Evolutionary conservation across 2,329 filamentous ascomycete species (phyloP).

Genomic region (Fusarium fujikuroi): DNA sequence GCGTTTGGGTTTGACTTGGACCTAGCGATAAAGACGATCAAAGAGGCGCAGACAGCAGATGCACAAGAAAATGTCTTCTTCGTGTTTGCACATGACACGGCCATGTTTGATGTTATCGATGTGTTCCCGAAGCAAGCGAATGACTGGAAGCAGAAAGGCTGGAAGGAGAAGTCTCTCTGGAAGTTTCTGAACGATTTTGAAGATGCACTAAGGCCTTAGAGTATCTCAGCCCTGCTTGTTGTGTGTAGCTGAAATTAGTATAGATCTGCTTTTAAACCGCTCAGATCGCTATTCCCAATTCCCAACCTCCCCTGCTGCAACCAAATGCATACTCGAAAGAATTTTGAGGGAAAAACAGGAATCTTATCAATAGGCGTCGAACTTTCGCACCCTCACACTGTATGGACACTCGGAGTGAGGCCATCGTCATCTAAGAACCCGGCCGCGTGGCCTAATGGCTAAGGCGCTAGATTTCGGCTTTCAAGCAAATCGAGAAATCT

Average conservation of each 20-base stretch:
- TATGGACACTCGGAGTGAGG: not conserved
- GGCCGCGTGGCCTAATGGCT: conserved; percentile 31
- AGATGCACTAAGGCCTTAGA: not conserved
- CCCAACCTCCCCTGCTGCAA: fast-evolving
- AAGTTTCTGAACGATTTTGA: conserved; percentile 13
- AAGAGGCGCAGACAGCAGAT: conserved; percentile 9
- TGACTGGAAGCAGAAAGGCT: conserved; percentile 12
- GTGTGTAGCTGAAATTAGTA: too few species aligned
- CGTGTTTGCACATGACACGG: conserved; percentile 1
- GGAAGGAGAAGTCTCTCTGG: conserved; percentile 11
- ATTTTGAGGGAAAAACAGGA: fast-evolving
- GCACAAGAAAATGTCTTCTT: conserved; percentile 16
- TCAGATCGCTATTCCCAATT: fast-evolving
- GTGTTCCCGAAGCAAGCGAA: not conserved
- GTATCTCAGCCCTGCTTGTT: not conserved
- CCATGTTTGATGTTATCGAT: conserved; percentile 5
- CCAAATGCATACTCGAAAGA: not conserved
- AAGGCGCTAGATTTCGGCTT: conserved; percentile 30
- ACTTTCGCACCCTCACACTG: fast-evolving
- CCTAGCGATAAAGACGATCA: not conserved
- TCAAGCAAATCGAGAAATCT: not conserved
- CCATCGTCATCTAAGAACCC: not conserved
- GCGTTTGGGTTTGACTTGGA: not conserved
- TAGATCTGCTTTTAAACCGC: fast-evolving
- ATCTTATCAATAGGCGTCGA: too few species aligned